Evolutionary conservation across 2,329 filamentous ascomycete species (phyloP), one percentile per base, ranked within the genome.

Genomic region (Diaporthe citri): DNA sequence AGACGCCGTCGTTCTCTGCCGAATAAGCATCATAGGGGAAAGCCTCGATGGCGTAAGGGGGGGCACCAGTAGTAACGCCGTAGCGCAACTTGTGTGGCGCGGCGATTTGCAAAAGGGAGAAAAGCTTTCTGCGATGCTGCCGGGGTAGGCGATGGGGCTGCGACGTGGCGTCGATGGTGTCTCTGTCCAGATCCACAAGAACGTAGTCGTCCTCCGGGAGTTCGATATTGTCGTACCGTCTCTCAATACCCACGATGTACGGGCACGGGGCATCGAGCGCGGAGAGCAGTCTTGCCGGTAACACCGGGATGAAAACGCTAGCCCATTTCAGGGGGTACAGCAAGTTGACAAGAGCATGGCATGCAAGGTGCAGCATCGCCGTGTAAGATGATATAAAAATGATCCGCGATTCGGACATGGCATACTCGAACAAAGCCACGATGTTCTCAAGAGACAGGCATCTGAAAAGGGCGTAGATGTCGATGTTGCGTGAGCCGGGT

Each of bases 131-230:
- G 66, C 97, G 92, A 82, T 97, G 94, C 80, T 98, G 96, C 76
- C 95, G 92, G 13, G 97, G 97, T 34, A 99, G 88, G 57, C 93
- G 89, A 62, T 91, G 89, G n/a, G 96, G 95, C 74, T 92, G 90
- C 8, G 91, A 88, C 1, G 95, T 97, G 66, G 95, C 94, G 81
- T 98, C 95, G 76, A 99, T 96, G 22, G 92, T 92, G 83, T 99
- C 94, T 82, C 94, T 92, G 83, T 99, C 97, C 70, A 99, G 87
- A 83, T 99, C 97, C 48, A 98, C 95, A 22, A 98, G 88, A 25
- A 98, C 96, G 82, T 96, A 98, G 81, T 98, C 97, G 80, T 98
- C 97, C 9, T 98, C 95, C 0, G 97, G 97, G 56, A 98, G 89
- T 79, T 95, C 93, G 62, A 95, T 90, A 74, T 91, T 91, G 79